Percentiles rank a stretch among this genome's conserved stretches.
Evolutionary conservation across 805 yeast species (phyloP).

Genomic region (Ogataea kodamae): DNA sequence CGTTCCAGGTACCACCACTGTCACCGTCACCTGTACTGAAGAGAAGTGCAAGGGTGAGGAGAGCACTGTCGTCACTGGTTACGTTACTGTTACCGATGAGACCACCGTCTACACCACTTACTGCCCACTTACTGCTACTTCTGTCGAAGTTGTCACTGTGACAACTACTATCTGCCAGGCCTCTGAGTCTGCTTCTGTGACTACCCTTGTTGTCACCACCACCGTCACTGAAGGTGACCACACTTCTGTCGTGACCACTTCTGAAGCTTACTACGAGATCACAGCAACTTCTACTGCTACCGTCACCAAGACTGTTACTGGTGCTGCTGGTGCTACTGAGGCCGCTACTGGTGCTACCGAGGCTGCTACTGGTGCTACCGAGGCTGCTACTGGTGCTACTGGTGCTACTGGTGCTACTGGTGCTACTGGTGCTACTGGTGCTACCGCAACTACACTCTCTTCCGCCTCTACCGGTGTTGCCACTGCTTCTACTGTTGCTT

Average conservation of each 20-base stretch:
- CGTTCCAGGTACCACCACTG: constrained; percentile 15
- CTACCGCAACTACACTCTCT: constrained; percentile 4
- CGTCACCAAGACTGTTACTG: constrained; percentile 10
- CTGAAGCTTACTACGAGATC: constrained; percentile 5
- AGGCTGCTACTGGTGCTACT: constrained; percentile 4
- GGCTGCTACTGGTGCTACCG: constrained; percentile 13
- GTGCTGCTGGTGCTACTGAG: constrained; percentile 9
- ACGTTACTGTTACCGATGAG: constrained; percentile 20
- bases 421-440: constrained; percentile 4
- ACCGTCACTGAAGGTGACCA: constrained; percentile 4
- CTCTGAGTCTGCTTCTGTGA: constrained; percentile 7
- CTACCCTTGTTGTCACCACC: constrained; percentile 9
- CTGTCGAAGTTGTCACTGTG: constrained; percentile 10
- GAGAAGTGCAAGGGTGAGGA: constrained; percentile 18
- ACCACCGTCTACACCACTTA: constrained; percentile 31
- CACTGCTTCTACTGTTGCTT: constrained; percentile 6
- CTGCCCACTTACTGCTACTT: constrained; percentile 30
- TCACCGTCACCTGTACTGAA: constrained; percentile 22
- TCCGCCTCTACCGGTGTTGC: constrained; percentile 2
- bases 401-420: constrained; percentile 5
- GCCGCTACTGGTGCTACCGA: constrained; percentile 7
- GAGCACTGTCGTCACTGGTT: constrained; percentile 24
- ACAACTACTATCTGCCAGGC: constrained; percentile 8
- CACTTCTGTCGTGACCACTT: constrained; percentile 9
- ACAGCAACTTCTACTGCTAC: constrained; percentile 26